Evolutionary conservation across 805 yeast species (phyloP).

Genomic region (Candida oleophila): DNA sequence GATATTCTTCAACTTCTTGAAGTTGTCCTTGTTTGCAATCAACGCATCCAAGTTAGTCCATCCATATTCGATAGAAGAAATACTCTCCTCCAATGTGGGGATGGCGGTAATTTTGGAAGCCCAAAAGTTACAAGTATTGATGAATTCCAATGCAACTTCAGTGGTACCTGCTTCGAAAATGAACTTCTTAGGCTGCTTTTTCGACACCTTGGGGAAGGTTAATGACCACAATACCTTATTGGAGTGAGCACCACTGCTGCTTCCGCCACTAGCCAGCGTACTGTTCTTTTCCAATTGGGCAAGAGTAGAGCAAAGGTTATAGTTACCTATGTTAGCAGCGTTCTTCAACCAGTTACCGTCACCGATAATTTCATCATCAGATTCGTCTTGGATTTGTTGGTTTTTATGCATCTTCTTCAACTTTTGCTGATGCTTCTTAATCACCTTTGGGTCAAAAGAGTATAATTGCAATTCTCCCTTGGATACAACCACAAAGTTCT

Average conservation of each 20-base stretch:
- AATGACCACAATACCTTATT: conserved; percentile 45
- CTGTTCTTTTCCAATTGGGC: conserved; percentile 37
- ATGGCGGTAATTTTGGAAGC: conserved; percentile 81
- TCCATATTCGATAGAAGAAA: conserved; percentile 80
- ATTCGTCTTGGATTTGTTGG: conserved; percentile 14
- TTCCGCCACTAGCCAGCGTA: conserved; percentile 7
- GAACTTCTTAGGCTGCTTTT: conserved; percentile 40
- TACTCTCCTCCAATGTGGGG: conserved; percentile 65
- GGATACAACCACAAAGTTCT: conserved; percentile 64
- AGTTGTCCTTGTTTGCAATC: conserved; percentile 22
- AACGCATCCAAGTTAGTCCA: conserved; percentile 54
- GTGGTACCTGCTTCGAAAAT: conserved; percentile 65
- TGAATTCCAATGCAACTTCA: conserved; percentile 67
- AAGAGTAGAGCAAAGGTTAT: conserved; percentile 51
- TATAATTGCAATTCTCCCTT: conserved; percentile 64
- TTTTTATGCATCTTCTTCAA: conserved; percentile 20
- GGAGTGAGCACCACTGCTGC: background rate
- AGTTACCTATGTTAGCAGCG: conserved; percentile 56
- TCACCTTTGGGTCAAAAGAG: conserved; percentile 47
- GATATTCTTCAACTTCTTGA: conserved; percentile 34
- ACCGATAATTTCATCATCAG: conserved; percentile 36
- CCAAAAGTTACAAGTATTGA: conserved; percentile 86
- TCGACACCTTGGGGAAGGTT: conserved; percentile 48
- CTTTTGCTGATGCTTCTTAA: conserved; percentile 39
- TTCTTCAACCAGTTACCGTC: conserved; percentile 71